phyloP scores from a whole-genome alignment of 148 eudicot genomes.

The Nyssa sinensis region DNA sequence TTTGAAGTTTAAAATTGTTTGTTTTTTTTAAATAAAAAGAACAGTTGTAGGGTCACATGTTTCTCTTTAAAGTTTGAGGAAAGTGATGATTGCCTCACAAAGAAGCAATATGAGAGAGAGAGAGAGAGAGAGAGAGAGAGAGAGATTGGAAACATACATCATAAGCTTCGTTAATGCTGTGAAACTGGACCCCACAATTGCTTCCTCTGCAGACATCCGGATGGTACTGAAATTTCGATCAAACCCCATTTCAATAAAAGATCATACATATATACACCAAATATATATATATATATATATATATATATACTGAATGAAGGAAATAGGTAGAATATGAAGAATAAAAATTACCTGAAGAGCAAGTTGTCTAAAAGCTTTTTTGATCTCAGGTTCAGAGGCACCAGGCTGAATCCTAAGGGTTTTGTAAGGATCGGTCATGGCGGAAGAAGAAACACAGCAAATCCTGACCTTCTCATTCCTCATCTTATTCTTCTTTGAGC shows the following conservation, averaged over 20 bases:
- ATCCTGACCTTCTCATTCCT: constrained; percentile 13
- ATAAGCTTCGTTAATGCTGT: constrained; percentile 76
- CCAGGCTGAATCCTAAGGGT: constrained; percentile 50
- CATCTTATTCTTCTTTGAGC: constrained; percentile 6
- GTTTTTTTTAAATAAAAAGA: too few relatives aligned
- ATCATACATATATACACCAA: neutral
- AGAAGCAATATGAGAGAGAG: too few relatives aligned
- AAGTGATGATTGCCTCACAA: too few relatives aligned
- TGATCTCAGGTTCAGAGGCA: constrained; percentile 76
- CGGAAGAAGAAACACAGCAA: constrained; percentile 27
- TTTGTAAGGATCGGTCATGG: constrained; percentile 55
- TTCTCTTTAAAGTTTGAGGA: too few relatives aligned
- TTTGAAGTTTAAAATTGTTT: too few relatives aligned
- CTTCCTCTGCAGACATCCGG: constrained; percentile 85
- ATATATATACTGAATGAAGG: neutral
- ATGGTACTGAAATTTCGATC: constrained; percentile 58
- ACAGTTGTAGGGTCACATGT: too few relatives aligned
- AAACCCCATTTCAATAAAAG: neutral
- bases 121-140: neutral
- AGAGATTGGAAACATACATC: constrained; percentile 42
- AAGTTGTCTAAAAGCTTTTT: constrained; percentile 71
- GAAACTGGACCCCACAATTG: constrained; percentile 57
- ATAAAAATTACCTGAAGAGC: constrained; percentile 55
- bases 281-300: neutral
- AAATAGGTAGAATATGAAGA: neutral